These are phyloP conservation scores for Boehmeria nivea DNA, from an alignment of 306 rosid genomes.

Conservation along the genomic window DNA sequence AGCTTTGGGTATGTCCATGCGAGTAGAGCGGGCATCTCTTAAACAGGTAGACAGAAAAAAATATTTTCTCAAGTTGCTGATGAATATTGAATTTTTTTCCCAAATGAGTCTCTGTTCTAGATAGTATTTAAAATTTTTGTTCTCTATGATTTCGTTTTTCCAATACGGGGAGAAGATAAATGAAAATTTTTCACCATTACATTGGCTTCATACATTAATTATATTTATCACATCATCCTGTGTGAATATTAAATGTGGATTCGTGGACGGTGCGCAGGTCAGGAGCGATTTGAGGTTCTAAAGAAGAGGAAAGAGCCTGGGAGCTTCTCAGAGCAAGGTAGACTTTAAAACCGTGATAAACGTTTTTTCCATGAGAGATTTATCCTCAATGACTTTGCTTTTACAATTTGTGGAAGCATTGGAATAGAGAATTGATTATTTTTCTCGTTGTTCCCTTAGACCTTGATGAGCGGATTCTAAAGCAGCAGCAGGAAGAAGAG, in stretches of 20 bases:
- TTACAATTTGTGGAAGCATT: background rate
- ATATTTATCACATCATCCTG: background rate
- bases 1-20: constrained; percentile 99
- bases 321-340: constrained; percentile 93
- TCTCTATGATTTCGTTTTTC: background rate
- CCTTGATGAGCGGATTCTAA: constrained; percentile 86
- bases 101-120: background rate
- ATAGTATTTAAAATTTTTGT: background rate
- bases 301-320: constrained; percentile 79
- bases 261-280: constrained; percentile 61
- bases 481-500: constrained; percentile 97
- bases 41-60: constrained; percentile 62
- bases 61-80: too few relatives aligned
- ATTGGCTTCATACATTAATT: background rate
- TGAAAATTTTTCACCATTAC: background rate
- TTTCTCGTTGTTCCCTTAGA: constrained; percentile 32
- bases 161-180: background rate
- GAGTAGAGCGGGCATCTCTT: constrained; percentile 90
- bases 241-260: background rate
- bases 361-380: background rate
- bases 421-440: background rate
- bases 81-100: background rate
- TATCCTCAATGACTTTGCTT: background rate
- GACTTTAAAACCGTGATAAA: constrained; percentile 3
- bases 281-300: constrained; percentile 78